These are phyloP conservation scores for Aethionema arabicum DNA, from an alignment of 345 rosid genomes.

Conservation along the genomic window DNA sequence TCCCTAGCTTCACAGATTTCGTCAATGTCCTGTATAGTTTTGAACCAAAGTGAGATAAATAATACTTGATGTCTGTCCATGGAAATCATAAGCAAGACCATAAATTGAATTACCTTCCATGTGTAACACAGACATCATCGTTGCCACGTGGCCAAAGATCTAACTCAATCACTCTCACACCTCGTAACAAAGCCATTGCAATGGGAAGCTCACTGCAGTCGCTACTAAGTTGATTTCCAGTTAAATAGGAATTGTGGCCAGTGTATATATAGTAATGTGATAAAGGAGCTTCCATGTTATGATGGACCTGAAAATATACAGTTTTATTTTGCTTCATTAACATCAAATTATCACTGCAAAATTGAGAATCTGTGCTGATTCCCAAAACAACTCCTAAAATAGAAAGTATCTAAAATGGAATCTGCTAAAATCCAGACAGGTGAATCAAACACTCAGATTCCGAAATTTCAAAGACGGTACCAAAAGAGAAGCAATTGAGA, in stretches of 20 bases:
- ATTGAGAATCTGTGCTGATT: background rate
- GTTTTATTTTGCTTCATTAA: background rate
- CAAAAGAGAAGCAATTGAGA: background rate
- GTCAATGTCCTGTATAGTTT: constrained; percentile 70
- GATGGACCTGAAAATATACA: constrained; percentile 65
- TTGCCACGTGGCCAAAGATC: constrained; percentile 85
- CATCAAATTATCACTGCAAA: constrained; percentile 2
- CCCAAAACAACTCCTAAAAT: background rate
- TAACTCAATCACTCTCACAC: constrained; percentile 89
- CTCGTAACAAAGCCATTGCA: constrained; percentile 64
- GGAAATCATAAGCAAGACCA: constrained; percentile 11
- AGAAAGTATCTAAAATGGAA: constrained; percentile 8
- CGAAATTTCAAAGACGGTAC: background rate
- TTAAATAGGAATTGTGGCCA: constrained; percentile 91
- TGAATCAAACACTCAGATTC: constrained; percentile 5
- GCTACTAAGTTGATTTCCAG: constrained; percentile 93
- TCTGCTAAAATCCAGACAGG: constrained; percentile 3
- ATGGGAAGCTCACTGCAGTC: constrained; percentile 93
- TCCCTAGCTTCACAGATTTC: constrained; percentile 60
- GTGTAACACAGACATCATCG: constrained; percentile 72
- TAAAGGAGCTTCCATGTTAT: constrained; percentile 80
- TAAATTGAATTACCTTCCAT: constrained; percentile 65
- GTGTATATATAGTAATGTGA: constrained; percentile 88
- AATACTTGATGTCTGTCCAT: background rate
- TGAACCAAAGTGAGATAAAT: constrained; percentile 21